Evolutionary conservation across 192 early-diverging fungal genomes (phyloP).

Genomic region (Coemansia sp.): DNA sequence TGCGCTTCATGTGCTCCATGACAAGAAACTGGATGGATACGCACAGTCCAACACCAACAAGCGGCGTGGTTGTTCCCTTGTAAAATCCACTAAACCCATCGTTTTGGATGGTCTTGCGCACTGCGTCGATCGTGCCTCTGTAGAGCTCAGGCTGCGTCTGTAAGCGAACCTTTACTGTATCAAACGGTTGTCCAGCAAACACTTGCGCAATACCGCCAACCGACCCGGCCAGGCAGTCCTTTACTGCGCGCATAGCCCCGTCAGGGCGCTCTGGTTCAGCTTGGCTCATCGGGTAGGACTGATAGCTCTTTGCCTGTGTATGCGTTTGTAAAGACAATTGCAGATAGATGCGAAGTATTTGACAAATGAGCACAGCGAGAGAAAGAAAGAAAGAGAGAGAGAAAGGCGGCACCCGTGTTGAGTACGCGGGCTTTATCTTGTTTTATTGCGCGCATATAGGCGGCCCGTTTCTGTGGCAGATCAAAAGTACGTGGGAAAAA

Average conservation of each 20-base stretch:
- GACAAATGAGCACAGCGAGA: slow-evolving; percentile 6
- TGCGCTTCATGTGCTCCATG: slow-evolving; percentile 86
- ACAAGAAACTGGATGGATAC: slow-evolving; percentile 98
- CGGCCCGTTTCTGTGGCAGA: neutral
- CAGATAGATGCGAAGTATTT: neutral
- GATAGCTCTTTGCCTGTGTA: neutral
- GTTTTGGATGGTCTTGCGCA: slow-evolving; percentile 76
- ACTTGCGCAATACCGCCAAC: slow-evolving; percentile 80
- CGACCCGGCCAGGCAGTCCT: slow-evolving; percentile 77
- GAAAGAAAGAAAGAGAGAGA: neutral
- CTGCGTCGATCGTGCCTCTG: slow-evolving; percentile 85
- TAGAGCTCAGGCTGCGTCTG: slow-evolving; percentile 91
- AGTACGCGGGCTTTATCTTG: neutral
- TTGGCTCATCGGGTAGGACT: slow-evolving; percentile 14
- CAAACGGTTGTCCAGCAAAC: slow-evolving; percentile 79
- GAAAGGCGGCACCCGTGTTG: neutral
- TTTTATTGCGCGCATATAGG: neutral
- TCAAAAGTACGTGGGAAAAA: slow-evolving; percentile 12
- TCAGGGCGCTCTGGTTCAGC: slow-evolving; percentile 13
- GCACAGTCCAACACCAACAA: slow-evolving; percentile 93
- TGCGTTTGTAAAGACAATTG: neutral
- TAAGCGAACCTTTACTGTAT: slow-evolving; percentile 88
- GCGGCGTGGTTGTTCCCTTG: slow-evolving; percentile 93
- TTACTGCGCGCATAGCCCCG: slow-evolving; percentile 65
- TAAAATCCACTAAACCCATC: slow-evolving; percentile 89